A percentile compares a stretch with the other conserved stretches of the same genome.
Evolutionary conservation across 495 filamentous ascomycete species (phyloP).

Genomic region (Penicillium arizonense): DNA sequence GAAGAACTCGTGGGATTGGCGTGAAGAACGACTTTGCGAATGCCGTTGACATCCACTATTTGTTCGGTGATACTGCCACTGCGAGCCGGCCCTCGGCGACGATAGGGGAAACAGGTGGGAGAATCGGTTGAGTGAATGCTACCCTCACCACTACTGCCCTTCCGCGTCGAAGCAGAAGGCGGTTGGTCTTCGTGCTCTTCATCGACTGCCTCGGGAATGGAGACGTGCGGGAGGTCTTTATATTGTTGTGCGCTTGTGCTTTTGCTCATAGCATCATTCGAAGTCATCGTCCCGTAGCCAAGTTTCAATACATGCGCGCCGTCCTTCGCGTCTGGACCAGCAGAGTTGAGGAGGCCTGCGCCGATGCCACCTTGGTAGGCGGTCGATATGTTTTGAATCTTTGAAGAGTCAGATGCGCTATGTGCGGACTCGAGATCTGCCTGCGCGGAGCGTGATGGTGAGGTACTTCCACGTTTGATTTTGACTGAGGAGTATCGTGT

Average conservation of each 20-base stretch:
- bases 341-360: slow-evolving; percentile 48
- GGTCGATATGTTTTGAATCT: slow-evolving; percentile 12
- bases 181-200: slow-evolving; percentile 36
- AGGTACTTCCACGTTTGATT: slow-evolving; percentile 68
- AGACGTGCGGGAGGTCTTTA: slow-evolving; percentile 28
- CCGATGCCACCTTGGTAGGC: slow-evolving; percentile 49
- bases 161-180: slow-evolving; percentile 14
- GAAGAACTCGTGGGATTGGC: slow-evolving; percentile 58
- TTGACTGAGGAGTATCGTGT: slow-evolving; percentile 90
- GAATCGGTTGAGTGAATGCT: slow-evolving; percentile 44
- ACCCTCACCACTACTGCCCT: slow-evolving; percentile 23
- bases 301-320: slow-evolving; percentile 65
- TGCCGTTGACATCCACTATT: slow-evolving; percentile 74
- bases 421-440: slow-evolving; percentile 36
- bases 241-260: slow-evolving; percentile 22
- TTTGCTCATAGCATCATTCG: slow-evolving; percentile 18
- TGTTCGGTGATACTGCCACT: slow-evolving; percentile 91
- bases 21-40: slow-evolving; percentile 83
- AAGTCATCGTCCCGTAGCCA: slow-evolving; percentile 59
- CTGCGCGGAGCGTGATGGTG: slow-evolving; percentile 38
- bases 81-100: slow-evolving; percentile 55
- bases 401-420: slow-evolving; percentile 27
- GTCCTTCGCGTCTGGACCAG: slow-evolving; percentile 60
- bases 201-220: slow-evolving; percentile 36
- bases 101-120: slow-evolving; percentile 31